Percentiles rank a stretch among this genome's conserved stretches.
Conservation (phyloP, 2,329 filamentous ascomycete genomes). For the Alternaria sp. region DNA sequence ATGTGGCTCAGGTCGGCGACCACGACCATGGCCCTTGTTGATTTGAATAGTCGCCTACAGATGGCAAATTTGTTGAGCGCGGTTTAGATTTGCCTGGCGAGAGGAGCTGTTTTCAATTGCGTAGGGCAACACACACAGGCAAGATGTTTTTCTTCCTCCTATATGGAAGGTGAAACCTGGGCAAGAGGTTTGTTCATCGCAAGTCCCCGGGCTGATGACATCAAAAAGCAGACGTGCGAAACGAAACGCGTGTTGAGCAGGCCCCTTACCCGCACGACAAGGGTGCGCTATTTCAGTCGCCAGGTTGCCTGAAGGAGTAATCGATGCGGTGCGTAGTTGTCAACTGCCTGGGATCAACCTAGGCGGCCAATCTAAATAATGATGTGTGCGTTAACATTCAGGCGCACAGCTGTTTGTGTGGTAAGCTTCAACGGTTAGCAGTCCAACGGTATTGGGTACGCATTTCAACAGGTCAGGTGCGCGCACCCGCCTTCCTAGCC, state of each 20-base stretch:
- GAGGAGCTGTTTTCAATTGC: background rate
- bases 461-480: constrained; percentile 1
- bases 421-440: background rate
- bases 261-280: background rate
- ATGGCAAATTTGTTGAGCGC: background rate
- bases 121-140: background rate
- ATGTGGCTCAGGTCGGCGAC: constrained; percentile 43
- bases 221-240: background rate
- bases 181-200: background rate
- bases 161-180: background rate
- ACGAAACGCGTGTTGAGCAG: constrained; percentile 6
- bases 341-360: background rate
- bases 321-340: background rate
- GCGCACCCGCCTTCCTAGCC: background rate
- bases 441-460: background rate
- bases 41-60: background rate
- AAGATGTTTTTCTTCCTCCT: background rate
- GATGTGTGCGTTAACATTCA: background rate
- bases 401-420: background rate
- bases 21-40: background rate
- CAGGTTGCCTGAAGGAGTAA: background rate
- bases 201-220: background rate
- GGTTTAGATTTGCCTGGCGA: background rate
- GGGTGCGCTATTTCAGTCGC: background rate
- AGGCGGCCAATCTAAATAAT: background rate